Evolutionary conservation across 495 filamentous ascomycete species (phyloP), one percentile per base, ranked within the genome.

Genomic region (Trichoderma reesei): DNA sequence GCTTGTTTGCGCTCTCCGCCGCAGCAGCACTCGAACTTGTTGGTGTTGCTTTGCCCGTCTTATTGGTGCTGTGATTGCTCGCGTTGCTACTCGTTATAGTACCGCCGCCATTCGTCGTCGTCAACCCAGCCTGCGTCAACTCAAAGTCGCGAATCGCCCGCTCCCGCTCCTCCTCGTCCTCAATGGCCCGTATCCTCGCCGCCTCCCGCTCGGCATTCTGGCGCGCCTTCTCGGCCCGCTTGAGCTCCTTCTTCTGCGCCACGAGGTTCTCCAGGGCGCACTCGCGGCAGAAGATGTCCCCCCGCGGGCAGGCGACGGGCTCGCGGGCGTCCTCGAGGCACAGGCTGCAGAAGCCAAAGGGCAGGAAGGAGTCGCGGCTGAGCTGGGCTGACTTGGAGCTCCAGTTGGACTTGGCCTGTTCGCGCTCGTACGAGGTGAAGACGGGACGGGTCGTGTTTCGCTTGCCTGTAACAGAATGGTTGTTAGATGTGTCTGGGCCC

Each of bases 261-360:
- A 98, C 81, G 48, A 98, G 86, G 71, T 97, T 96, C 69, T 77
- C 90, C 36, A 97, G 85, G 10, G 92, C 92, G 76, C 94, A 98
- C 74, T 98, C 94, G 65, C 91, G 84, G 71, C 94, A 98, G 77
- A 98, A 98, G n/a, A 98, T 82, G 72, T 98, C 92, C 60, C 93
- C 94, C 65, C 89, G 85, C 14, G 74, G 65, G 68, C 84, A 87
- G 0, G 82, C 82, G 14, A 97, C 92, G 0, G 94, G 94, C 37
- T 89, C 81, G 18, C 87, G 86, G 26, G 92, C 88, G 5, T 90
- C 86, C 69, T 92, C 86, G 1, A 98, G 85, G 67, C 94, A 98
- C 18, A 98, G 83, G 62, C 86, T 85, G 77, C 94, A 98, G 6
- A 89, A 91, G 41, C 86, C 91, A 76, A 98, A 96, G 10, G 91